These are phyloP conservation scores for Phytophthora citrophthora DNA, from an alignment of 352 stramenopile genomes.

Conservation along the genomic window DNA sequence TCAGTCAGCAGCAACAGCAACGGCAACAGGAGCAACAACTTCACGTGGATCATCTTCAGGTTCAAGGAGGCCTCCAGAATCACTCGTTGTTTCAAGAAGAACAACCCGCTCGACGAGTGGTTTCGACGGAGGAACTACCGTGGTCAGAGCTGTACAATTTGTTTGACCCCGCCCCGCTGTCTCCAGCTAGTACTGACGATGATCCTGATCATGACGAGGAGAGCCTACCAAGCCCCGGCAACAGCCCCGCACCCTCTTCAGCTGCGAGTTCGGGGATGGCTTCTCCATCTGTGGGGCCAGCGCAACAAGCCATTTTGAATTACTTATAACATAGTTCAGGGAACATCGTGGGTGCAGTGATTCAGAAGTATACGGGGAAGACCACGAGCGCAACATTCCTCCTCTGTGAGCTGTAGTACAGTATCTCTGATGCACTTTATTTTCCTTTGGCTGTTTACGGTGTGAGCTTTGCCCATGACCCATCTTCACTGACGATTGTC, in stretches of 20 bases:
- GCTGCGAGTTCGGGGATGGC: conserved; percentile 15
- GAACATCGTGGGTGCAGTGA: conserved; percentile 8
- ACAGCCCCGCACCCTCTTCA: conserved; percentile 29
- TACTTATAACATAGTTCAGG: conserved; percentile 63
- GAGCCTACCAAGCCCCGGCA: conserved; percentile 41
- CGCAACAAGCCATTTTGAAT: conserved; percentile 56
- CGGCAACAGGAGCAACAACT: conserved; percentile 23
- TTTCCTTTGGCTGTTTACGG: no score
- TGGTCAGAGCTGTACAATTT: conserved; percentile 88
- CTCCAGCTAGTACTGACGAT: conserved; percentile 50
- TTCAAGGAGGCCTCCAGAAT: conserved; percentile 53
- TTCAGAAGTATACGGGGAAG: background rate
- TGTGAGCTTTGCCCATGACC: no score
- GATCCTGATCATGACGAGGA: conserved; percentile 69
- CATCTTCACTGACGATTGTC: no score
- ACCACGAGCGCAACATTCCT: conserved; percentile 13
- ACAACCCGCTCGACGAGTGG: conserved; percentile 57
- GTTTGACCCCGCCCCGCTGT: conserved; percentile 62
- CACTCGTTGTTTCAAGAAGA: conserved; percentile 76
- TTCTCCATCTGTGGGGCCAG: conserved; percentile 23
- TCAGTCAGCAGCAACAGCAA: conserved; percentile 42
- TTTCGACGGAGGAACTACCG: conserved; percentile 75
- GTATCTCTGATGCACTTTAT: no score
- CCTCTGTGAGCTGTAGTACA: background rate
- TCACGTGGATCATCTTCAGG: conserved; percentile 23